phyloP scores from a whole-genome alignment of 768 basidiomycete genomes.

The Daedaleopsis sinensis region DNA sequence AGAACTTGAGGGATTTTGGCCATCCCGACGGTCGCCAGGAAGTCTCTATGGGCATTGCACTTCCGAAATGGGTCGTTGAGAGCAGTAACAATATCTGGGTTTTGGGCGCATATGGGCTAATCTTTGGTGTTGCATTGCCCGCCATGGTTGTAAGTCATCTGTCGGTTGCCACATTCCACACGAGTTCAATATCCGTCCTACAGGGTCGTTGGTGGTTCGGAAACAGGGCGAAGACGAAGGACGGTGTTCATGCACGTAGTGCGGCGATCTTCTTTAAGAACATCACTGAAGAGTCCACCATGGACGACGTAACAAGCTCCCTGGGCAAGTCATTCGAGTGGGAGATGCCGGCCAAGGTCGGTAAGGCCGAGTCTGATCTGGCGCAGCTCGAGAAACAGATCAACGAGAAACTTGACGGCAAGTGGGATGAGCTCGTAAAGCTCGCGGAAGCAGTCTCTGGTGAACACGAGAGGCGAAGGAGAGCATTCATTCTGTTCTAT shows the following conservation, averaged over 20 bases:
- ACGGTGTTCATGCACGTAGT: slow-evolving; percentile 79
- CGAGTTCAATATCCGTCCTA: background rate
- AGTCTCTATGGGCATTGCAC: slow-evolving; percentile 90
- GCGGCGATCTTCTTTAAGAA: slow-evolving; percentile 89
- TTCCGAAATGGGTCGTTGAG: slow-evolving; percentile 93
- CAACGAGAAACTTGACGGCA: slow-evolving; percentile 46
- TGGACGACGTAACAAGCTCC: slow-evolving; percentile 71
- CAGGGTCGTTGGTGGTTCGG: slow-evolving; percentile 98
- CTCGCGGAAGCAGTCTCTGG: slow-evolving; percentile 36
- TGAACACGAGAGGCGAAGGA: slow-evolving; percentile 44
- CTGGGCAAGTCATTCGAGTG: slow-evolving; percentile 68
- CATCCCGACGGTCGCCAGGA: slow-evolving; percentile 98
- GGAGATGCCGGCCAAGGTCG: slow-evolving; percentile 46
- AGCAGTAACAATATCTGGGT: slow-evolving; percentile 92
- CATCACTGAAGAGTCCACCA: slow-evolving; percentile 76
- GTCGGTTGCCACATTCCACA: too few relatives aligned
- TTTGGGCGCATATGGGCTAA: slow-evolving; percentile 79
- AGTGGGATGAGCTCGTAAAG: slow-evolving; percentile 56
- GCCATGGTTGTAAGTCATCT: slow-evolving; percentile 65
- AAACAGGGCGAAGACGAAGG: slow-evolving; percentile 85
- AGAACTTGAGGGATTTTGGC: slow-evolving; percentile 87
- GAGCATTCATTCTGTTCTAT: slow-evolving; percentile 76
- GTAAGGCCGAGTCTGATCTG: slow-evolving; percentile 36
- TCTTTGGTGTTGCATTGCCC: slow-evolving; percentile 89
- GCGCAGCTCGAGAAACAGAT: slow-evolving; percentile 56